Base-by-base conservation (phyloP, 2,329 filamentous ascomycete species). In the Aspergillus sp. region DNA sequence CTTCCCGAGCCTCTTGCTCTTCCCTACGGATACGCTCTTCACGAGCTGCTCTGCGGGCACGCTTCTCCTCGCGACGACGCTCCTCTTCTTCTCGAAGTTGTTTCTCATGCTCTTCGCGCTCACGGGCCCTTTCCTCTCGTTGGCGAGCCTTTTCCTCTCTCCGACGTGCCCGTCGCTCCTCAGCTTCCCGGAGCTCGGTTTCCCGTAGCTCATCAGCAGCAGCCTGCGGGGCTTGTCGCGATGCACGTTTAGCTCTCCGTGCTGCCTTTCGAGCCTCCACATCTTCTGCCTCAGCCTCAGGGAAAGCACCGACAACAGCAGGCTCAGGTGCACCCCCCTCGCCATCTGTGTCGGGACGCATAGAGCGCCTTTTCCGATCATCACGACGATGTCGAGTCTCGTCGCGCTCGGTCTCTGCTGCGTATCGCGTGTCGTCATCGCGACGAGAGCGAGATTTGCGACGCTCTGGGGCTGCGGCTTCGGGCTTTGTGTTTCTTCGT, bases 241-340 rank as follows among this genome's bases (percentile, higher is more conserved):
- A 70, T 15, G 70, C 63, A 51, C 81, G 82, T 51, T 79, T 82
- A 1, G 84, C 81, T 56, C 82, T 83, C n/a, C 87, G 84, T 56
- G 86, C 85, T 30, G 84, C 85, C 45, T 82, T 82, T 48, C 85
- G 82, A 20, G 83, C 84, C 69, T 89, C 88, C 15, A 86, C 84
- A 3, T 82, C 77, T 53, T 78, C 78, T 22, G 65, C 72, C 40
- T 80, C 79, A 33, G 73, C 77, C 57, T 79, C 68, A 7, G 61
- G 63, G 37, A 61, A 64, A 5, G 63, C 68, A 15, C 56, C 67
- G 4, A 52, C 76, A 6, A 75, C 71, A 9, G 70, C 75, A 27
- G 81, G 82, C 13, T 77, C 75, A 3, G 75, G 75, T 3, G 68
- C 70, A 50, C 76, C 72, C 3, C 72, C 80, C 40, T 85, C 83